Evolutionary conservation across 768 basidiomycete species (phyloP), one percentile per base, ranked within the genome.

Genomic region (Auriscalpium orientale): DNA sequence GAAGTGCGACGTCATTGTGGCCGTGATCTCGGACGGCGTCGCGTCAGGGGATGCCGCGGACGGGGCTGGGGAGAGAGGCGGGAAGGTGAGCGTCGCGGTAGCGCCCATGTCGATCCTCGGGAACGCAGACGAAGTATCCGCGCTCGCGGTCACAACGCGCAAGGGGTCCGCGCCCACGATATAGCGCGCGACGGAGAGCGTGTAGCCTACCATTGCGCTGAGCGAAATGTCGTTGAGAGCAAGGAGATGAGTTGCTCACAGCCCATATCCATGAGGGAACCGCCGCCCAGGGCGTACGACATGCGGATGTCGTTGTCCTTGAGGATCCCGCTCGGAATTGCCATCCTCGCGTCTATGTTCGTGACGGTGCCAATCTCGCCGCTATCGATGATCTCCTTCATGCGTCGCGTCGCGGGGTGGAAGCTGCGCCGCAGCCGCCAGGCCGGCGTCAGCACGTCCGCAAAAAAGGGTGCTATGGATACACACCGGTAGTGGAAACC

Each of bases 251-350:
- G 9, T 51, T 22, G 69, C 76, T 60, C 58, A 74, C 81, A 79
- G 53, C 82, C 81, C 63, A 79, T 70, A 62, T 85, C 85, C 83
- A 85, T 85, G 62, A 79, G 65, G 3, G 74, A 71, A 8, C 84
- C 83, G 1, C 84, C 84, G 8, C 81, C 81, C 2, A 85, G 63
- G 6, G 74, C 71, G 55, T 77, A 83, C 22, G 76, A 62, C 70
- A 74, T 76, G 13, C 82, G 72, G 51, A 85, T 79, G 61, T 84
- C 73, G 46, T 68, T 69, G 3, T 69, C 67, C 10, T 61, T 51
- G 12, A 78, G 2, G 22, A 66, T 21, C 2, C 73, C 73, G 22
- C 59, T 58, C 1, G 78, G 76, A 4, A 79, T 1, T 0, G 68
- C 59, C 36, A 85, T 65, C 18, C 60, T 33, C 1, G 74, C 74